Evolutionary conservation across 2,329 filamentous ascomycete species (phyloP), one percentile per base, ranked within the genome.

Genomic region (Paraconiothyrium sp.): DNA sequence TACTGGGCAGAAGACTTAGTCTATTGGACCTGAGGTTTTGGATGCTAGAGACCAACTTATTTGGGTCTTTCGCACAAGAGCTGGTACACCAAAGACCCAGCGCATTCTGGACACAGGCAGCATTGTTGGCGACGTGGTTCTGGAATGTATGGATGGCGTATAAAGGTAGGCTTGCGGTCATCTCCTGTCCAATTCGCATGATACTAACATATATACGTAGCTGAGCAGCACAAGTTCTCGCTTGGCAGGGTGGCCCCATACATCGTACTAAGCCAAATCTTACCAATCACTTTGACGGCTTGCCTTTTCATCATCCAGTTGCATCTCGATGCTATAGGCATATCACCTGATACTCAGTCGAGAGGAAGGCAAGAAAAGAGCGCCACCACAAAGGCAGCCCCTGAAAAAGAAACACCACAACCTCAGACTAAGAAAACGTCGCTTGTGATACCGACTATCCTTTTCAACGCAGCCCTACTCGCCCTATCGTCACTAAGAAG

Each of bases 71-170:
- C 46, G 75, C 74, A 0, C 49, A 57, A 14, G 70, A 76, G n/a
- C 54, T 76, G 0, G 72, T 77, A 2, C 54, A 61, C 6, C 66
- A 72, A 44, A 65, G 63, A 2, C 61, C 68, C 35, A 72, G 70
- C 50, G 63, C 69, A 1, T 54, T 71, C 3, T 74, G 70, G 70
- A 70, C 70, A n/a, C 70, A 76, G 46, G 43, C 62, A 0, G 69
- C 67, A 3, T 62, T 77, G 2, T 46, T 74, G 2, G 70, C 49
- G 20, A 76, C 69, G 0, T 76, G 72, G 71, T 69, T 67, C 10
- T 77, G 75, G 75, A 69, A 69, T 13, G 58, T 77, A 1, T 75
- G 70, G 66, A 68, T 76, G 39, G 69, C 59, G 1, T 51, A 56
- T 4, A 74, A 74, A 68, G 71, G 73, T 74, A 58, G 44, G 59